phyloP scores from a whole-genome alignment of 106 monocot species.

The Phalaenopsis equestris region DNA sequence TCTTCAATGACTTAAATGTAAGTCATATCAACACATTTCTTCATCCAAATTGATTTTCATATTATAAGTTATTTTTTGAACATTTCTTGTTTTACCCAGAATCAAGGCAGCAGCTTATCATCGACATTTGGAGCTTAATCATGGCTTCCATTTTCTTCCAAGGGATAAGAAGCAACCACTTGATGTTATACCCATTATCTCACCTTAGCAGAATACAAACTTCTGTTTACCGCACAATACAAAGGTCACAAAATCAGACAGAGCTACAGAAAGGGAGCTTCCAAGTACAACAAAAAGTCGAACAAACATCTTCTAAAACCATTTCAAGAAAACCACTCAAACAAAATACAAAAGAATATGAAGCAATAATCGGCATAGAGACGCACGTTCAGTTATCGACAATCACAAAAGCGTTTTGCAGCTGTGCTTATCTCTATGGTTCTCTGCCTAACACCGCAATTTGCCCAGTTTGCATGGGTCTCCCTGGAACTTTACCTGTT shows the following conservation, averaged over 20 bases:
- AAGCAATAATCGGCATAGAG: conserved; percentile 89
- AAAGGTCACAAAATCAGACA: conserved; percentile 7
- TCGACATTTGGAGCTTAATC: background rate
- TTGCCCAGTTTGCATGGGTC: conserved; percentile 92
- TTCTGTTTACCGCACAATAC: conserved; percentile 15
- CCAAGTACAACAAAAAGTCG: conserved; percentile 1
- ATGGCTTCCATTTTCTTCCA: conserved; percentile 8
- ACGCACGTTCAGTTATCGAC: conserved; percentile 93
- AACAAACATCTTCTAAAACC: conserved; percentile 8
- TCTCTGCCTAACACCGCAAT: conserved; percentile 69
- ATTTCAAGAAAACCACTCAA: conserved; percentile 7
- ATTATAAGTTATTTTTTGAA: background rate
- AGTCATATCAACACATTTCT: too few relatives aligned
- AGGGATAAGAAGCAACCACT: conserved; percentile 11
- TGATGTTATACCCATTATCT: conserved; percentile 5
- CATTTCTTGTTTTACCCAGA: background rate
- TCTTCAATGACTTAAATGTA: too few relatives aligned
- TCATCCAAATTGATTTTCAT: background rate
- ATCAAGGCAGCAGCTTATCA: background rate
- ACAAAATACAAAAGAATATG: conserved; percentile 16
- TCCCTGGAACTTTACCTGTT: conserved; percentile 78
- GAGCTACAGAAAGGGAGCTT: conserved; percentile 4
- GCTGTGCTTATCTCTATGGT: conserved; percentile 76
- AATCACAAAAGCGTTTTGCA: conserved; percentile 82
- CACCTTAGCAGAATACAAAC: conserved; percentile 9